phyloP scores from a whole-genome alignment of 148 eudicot genomes.

The Spergularia marina region DNA sequence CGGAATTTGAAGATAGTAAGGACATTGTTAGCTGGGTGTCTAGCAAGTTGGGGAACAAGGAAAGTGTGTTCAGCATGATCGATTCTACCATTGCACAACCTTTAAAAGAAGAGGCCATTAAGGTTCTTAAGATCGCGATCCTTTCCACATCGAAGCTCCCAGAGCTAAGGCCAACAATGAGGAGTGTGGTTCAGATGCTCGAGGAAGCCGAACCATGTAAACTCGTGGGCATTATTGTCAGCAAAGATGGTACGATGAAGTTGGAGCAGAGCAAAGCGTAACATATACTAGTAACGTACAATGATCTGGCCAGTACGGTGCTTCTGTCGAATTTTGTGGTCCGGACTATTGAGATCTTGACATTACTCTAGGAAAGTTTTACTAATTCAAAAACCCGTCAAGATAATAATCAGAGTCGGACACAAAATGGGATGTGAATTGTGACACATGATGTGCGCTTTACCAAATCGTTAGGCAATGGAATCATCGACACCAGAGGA shows the following conservation, averaged over 20 bases:
- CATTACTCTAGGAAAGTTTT: background rate
- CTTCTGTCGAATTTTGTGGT: background rate
- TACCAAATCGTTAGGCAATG: background rate
- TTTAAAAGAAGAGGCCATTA: constrained; percentile 57
- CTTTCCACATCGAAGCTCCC: constrained; percentile 66
- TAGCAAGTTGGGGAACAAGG: constrained; percentile 59
- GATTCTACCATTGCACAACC: constrained; percentile 51
- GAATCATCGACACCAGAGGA: background rate
- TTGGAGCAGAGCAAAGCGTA: constrained; percentile 27
- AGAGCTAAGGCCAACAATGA: constrained; percentile 69
- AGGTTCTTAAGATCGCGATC: constrained; percentile 74
- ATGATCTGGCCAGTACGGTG: too few species aligned
- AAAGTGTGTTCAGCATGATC: constrained; percentile 50
- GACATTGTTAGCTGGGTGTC: constrained; percentile 82
- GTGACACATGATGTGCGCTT: background rate
- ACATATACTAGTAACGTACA: too few species aligned
- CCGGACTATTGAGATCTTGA: background rate
- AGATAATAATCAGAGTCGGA: too few species aligned
- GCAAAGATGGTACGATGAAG: constrained; percentile 41
- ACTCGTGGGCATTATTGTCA: constrained; percentile 40
- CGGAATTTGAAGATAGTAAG: constrained; percentile 66
- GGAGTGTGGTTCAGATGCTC: constrained; percentile 80
- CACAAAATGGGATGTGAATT: too few species aligned
- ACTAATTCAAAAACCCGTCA: too few species aligned
- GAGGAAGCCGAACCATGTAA: constrained; percentile 79